A percentile compares a stretch with the other conserved stretches of the same genome.
phyloP scores from a whole-genome alignment of 2,329 filamentous ascomycete genomes.

The Diaporthe sp. region DNA sequence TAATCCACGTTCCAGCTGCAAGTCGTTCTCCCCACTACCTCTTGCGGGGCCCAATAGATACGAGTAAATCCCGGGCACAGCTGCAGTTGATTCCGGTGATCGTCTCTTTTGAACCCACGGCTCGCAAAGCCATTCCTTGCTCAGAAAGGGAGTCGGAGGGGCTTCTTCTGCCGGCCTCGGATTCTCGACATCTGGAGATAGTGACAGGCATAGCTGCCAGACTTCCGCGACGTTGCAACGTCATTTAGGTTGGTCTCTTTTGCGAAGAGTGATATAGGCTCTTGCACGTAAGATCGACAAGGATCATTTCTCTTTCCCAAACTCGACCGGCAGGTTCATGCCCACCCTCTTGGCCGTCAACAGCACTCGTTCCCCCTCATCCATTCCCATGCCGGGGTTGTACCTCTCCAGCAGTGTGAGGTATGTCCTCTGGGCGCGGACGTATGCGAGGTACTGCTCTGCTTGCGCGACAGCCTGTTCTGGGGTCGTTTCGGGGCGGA shows the following conservation, averaged over 20 bases:
- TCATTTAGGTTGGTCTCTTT: too few species aligned
- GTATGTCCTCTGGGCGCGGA: slow-evolving; percentile 88
- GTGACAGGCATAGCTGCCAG: too few species aligned
- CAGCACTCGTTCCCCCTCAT: slow-evolving; percentile 84
- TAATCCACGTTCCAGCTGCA: neutral
- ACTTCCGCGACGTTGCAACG: neutral
- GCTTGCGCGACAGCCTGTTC: slow-evolving; percentile 56
- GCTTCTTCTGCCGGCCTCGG: neutral
- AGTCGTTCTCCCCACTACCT: neutral
- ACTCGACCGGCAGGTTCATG: slow-evolving; percentile 84
- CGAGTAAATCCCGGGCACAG: neutral
- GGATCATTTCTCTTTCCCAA: slow-evolving; percentile 38
- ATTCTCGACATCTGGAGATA: too few species aligned
- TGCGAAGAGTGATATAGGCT: too few species aligned
- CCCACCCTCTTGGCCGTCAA: slow-evolving; percentile 89
- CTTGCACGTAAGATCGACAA: neutral
- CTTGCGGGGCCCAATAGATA: neutral
- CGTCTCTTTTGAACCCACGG: neutral
- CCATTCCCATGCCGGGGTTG: slow-evolving; percentile 91
- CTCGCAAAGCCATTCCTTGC: neutral
- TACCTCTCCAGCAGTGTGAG: slow-evolving; percentile 86
- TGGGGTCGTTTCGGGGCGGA: slow-evolving; percentile 51
- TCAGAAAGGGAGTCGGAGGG: too few species aligned
- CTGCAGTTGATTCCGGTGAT: too few species aligned
- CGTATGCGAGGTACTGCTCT: slow-evolving; percentile 84